These are phyloP conservation scores for Bruguiera sexangula DNA, from an alignment of 345 rosid species.

Conservation along the genomic window DNA sequence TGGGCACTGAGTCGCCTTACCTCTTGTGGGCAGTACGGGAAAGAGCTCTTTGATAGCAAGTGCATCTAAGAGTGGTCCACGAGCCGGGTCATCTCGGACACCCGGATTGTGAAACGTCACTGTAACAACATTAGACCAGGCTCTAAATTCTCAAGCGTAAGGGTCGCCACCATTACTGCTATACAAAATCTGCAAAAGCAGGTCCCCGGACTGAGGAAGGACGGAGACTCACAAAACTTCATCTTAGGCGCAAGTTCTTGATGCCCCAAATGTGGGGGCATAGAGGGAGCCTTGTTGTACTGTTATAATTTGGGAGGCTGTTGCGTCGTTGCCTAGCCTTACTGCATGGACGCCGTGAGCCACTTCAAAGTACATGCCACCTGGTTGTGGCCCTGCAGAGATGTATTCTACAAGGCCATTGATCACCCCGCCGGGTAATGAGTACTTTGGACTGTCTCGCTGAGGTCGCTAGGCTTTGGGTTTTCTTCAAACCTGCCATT, in stretches of 20 bases:
- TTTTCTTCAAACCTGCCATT: slow-evolving; percentile 84
- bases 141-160: slow-evolving; percentile 72
- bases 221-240: slow-evolving; percentile 83
- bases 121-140: slow-evolving; percentile 39
- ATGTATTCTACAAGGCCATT: slow-evolving; percentile 83
- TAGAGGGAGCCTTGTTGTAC: slow-evolving; percentile 66
- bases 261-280: slow-evolving; percentile 87
- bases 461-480: slow-evolving; percentile 63
- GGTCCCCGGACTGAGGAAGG: slow-evolving; percentile 61
- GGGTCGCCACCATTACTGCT: slow-evolving; percentile 77
- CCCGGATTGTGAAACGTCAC: slow-evolving; percentile 88
- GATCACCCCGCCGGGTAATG: slow-evolving; percentile 78
- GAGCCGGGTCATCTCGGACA: slow-evolving; percentile 90
- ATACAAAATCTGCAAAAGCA: slow-evolving; percentile 84
- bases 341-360: slow-evolving; percentile 93
- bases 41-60: slow-evolving; percentile 84
- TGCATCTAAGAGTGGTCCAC: slow-evolving; percentile 93
- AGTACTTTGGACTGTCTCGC: slow-evolving; percentile 57
- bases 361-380: slow-evolving; percentile 81
- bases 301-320: slow-evolving; percentile 60
- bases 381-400: slow-evolving; percentile 90
- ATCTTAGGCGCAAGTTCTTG: slow-evolving; percentile 94
- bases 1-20: slow-evolving; percentile 20
- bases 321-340: slow-evolving; percentile 89
- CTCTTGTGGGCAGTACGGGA: slow-evolving; percentile 57